Evolutionary conservation across 1,284 basidiomycete species (phyloP), one percentile per base, ranked within the genome.

Genomic region (Inonotus hispidus): DNA sequence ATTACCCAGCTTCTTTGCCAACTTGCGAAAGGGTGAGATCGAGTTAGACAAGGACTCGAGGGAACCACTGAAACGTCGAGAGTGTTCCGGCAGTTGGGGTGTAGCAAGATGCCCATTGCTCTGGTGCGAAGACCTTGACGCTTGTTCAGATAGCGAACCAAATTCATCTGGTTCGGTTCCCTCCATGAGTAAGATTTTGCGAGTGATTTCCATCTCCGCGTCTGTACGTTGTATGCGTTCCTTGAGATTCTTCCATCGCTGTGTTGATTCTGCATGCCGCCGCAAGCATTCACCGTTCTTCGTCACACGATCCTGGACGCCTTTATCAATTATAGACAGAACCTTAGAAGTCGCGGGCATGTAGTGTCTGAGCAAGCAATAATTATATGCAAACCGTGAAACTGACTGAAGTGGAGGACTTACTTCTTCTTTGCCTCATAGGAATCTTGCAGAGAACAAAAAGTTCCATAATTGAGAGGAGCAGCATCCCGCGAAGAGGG

Each of bases 281-380:
- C 95, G 82, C 59, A 98, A 74, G 27, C 93, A 91, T 75, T 96
- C 94, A 2, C 96, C 96, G 65, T 98, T 98, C 79, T 92, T 93
- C 16, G 94, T 96, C 1, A 92, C 87, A 55, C 93, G 83, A 65
- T 96, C 93, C 63, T 85, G 83, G 32, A 98, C 90, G 41, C 93
- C 93, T 71, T 93, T 95, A 70, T 94, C 93, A 68, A 98, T 90
- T 67, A 95, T 94, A 21, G 87, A 85, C n/a, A 98, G 80, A 43
- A 95, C 94, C 71, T 95, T 94, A 11, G 88, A 90, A 2, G 93
- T 92, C 23, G 94, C 93, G 0, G 95, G 94, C 73, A 92, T 86
- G 71, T 98, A 98, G 72, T 93, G 92, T 71, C 84, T 90, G 63
- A 8, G 39, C 35, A 49, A 67, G 45, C 55, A 39, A 25, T 60